Evolutionary conservation across 371 early-diverging fungal genomes (phyloP), one percentile per base, ranked within the genome.

Genomic region (Mucor piriformis): DNA sequence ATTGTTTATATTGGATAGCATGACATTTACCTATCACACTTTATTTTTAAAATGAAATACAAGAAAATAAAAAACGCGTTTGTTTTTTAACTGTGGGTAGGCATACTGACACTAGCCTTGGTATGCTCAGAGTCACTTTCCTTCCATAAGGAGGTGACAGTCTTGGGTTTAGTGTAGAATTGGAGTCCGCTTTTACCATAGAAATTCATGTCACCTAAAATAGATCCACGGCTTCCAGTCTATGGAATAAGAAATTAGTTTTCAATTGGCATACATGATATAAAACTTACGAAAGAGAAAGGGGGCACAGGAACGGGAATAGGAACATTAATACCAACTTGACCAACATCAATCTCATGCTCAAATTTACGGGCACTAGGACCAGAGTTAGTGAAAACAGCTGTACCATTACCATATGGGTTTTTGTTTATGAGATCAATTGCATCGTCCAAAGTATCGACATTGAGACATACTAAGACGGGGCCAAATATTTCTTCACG

Each of bases 261-360:
- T 16, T 16, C 20, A 18, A 43, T 8, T 7, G 20, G 7, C 10
- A 43, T 6, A 43, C 43, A 10, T 16, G 8, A 43, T 8, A 4
- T 43, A 5, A 1, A 21, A 43, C 43, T 43, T 43, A 43, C 43
- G 81, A 94, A 91, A 49, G 94, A 90, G 84, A 98, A 98, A 90
- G 95, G 95, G 56, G 98, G 98, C 62, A 98, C 83, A 13, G 98
- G 98, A 11, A 98, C 98, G 12, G 98, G 98, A 51, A 94, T 94
- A n/a, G 94, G 93, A 21, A 93, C 92, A 63, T 94, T 94, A 74
- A 94, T 88, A 52, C 93, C 91, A 12, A 93, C 85, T 79, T 97
- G 96, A 20, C 98, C 98, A 24, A 91, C 95, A 72, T 95, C 95
- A 57, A 96, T 87, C 62, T 95, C 92, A 35, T 87, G 82, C 66